Evolutionary conservation across 352 stramenopile genomes (phyloP), one percentile per base, ranked within the genome.

Genomic region (Thalassiosira oceanica): DNA sequence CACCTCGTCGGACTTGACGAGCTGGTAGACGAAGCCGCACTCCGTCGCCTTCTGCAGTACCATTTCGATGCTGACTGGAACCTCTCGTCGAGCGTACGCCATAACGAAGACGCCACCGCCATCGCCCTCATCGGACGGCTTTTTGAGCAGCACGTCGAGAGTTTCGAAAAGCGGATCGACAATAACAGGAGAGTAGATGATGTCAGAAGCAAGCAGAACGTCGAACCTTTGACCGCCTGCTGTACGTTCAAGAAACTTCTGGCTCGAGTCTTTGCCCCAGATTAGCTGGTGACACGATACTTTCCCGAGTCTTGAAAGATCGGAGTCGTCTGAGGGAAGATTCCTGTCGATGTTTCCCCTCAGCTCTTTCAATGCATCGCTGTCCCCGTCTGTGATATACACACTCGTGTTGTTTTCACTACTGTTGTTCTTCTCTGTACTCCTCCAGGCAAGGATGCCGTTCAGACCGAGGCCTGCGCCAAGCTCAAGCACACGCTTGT

Each of bases 161-260:
- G 81, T 91, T 58, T 88, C 71, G 61, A 64, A 89, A 15, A 91
- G 45, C 8, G 84, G 84, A 20, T 79, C 54, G 31, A 91, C 61
- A 15, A 88, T 83, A 7, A 68, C 44, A 26, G 53, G 7, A 13
- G 73, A 61, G 70, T 91, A 91, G 15, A 91, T 80, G 11, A 91
- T 78, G 61, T 91, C 84, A 4, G 79, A 83, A 24, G 78, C 84
- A 7, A 91, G 27, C 60, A 91, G 73, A 15, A 84, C 42, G 52
- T 87, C 46, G 48, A 83, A 89, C 43, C 68, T 66, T 36, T 18
- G 13, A 48, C 74, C 37, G 0, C 71, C 35, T 18, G 62, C 48
- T 36, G 46, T 16, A 16, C 61, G 43, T 44, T 52, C 13, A 10
- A 86, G 46, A 57, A 88, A 88, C 8, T 50, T 24, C n/a, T 58